Evolutionary conservation across 306 rosid genomes (phyloP).

Genomic region (Potentilla sterilis): DNA sequence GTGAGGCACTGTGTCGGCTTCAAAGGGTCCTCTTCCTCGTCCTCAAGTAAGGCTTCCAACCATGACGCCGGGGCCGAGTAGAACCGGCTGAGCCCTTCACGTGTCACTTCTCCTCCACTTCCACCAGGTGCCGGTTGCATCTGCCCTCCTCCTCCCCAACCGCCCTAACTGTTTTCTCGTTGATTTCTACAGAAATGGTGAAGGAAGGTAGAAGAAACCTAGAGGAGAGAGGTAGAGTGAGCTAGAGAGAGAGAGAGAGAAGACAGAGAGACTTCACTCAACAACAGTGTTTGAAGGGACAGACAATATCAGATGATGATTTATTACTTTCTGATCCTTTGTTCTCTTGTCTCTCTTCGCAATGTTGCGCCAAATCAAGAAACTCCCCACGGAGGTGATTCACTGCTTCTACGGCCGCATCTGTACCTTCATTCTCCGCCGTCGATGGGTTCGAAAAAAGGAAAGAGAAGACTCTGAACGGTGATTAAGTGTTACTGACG

Average conservation of each 20-base stretch:
- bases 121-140: constrained; percentile 61
- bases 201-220: neutral
- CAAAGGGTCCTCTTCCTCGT: constrained; percentile 50
- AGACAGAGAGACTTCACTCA: neutral
- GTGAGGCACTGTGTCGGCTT: constrained; percentile 56
- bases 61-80: constrained; percentile 80
- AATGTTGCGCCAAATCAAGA: constrained; percentile 8
- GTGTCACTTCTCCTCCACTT: constrained; percentile 24
- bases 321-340: neutral
- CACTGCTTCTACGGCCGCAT: neutral
- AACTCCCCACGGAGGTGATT: neutral
- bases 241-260: neutral
- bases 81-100: constrained; percentile 50
- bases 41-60: constrained; percentile 73
- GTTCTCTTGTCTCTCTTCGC: neutral
- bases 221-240: neutral
- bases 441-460: neutral
- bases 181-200: neutral
- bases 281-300: neutral
- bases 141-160: constrained; percentile 7
- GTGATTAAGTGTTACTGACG: neutral
- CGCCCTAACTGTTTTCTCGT: neutral
- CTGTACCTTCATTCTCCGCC: neutral
- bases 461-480: neutral
- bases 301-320: constrained; percentile 20